phyloP scores from a whole-genome alignment of 352 stramenopile species.

The Globisporangium spinosum region DNA sequence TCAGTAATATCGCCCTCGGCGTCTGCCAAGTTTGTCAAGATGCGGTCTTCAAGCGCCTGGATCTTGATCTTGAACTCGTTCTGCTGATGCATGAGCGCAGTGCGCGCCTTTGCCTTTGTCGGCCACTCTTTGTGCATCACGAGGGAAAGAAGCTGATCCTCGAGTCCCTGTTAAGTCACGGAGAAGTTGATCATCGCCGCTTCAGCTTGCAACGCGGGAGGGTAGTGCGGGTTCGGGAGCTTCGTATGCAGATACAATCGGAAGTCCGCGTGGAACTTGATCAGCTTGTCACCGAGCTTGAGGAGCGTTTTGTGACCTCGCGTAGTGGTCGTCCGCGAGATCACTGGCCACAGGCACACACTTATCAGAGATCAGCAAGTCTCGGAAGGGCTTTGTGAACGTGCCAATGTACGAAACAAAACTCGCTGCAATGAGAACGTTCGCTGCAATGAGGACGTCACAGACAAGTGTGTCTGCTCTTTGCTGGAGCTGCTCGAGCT shows the following conservation, averaged over 20 bases:
- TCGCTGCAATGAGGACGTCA: constrained; percentile 90
- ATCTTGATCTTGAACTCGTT: constrained; percentile 90
- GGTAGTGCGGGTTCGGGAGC: constrained; percentile 91
- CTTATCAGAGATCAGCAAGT: constrained; percentile 76
- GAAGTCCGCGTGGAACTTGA: constrained; percentile 82
- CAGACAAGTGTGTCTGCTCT: constrained; percentile 82
- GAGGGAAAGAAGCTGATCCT: constrained; percentile 87
- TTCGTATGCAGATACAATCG: constrained; percentile 91
- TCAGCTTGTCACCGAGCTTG: constrained; percentile 85
- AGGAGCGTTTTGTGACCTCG: constrained; percentile 72
- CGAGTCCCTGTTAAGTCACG: constrained; percentile 85
- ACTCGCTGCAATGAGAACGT: constrained; percentile 89
- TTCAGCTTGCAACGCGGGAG: constrained; percentile 89
- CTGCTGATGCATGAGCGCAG: constrained; percentile 83
- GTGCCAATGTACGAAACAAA: constrained; percentile 94
- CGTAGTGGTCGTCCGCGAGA: constrained; percentile 66
- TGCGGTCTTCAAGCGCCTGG: constrained; percentile 86
- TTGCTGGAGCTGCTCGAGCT: constrained; percentile 73
- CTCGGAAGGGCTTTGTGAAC: constrained; percentile 92
- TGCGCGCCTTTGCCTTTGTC: constrained; percentile 74
- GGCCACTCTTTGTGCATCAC: constrained; percentile 90
- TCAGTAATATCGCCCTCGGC: constrained; percentile 90
- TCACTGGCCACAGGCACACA: constrained; percentile 88
- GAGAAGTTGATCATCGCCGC: constrained; percentile 92
- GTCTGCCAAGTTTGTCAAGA: constrained; percentile 79